Evolutionary conservation across 2,329 filamentous ascomycete genomes (phyloP), one percentile per base, ranked within the genome.

Genomic region (Triangularia setosa): DNA sequence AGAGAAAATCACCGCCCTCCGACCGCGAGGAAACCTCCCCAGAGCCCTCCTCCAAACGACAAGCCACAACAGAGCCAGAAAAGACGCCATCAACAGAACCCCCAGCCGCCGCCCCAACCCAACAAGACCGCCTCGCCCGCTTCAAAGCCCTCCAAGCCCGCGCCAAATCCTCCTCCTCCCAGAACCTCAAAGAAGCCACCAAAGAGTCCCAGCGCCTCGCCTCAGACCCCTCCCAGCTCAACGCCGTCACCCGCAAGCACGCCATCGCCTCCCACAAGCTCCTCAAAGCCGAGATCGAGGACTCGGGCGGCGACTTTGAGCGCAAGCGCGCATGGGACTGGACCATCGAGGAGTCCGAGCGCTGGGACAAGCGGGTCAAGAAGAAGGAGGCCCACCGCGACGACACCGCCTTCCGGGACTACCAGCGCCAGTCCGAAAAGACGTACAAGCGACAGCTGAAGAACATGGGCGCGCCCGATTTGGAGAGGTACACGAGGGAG

Each of bases 301-400:
- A 91, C 18, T 82, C 84, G 0, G 93, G 93, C 33, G 92, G 91
- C 62, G 95, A 98, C 76, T 99, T 98, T 74, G 95, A 99, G 82
- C 91, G 95, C 70, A 97, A 98, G 79, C 89, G 95, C 48, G 95
- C 95, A 1, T 99, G 95, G 95, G 95, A 98, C 79, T 99, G 95
- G 91, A 99, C 95, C 0, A 82, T 94, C 6, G 95, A 99, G 69
- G 95, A 99, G 79, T 91, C 88, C 71, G 95, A 97, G 79, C 87
- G 85, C 70, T 99, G 95, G 95, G 95, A 99, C 77, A 90, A 89
- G 79, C 89, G 93, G 30, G 80, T 96, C 76, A 91, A 90, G 73
- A 96, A 96, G 83, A 96, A 93, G 80, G 86, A 87, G 64, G 85
- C 86, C 18, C 90, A 91, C 72, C 84, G 90, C 67, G 92, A 97